A percentile compares a stretch with the other conserved stretches of the same genome.
Conservation (phyloP, 1,139 yeast species). For the Suhomyces coccinellae region DNA sequence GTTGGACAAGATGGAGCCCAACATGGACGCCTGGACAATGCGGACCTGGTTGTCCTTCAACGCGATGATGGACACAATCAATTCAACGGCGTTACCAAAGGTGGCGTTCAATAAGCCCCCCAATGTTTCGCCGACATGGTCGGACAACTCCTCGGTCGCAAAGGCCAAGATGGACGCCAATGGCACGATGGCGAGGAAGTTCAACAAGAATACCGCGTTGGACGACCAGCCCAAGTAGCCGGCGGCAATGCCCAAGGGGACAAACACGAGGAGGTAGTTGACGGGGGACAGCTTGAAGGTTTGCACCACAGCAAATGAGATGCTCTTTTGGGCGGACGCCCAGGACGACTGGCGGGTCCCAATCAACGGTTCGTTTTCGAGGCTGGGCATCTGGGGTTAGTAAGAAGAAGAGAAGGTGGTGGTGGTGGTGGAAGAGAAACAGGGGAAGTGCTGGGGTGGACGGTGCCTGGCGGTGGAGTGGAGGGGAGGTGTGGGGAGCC, state of each 20-base stretch:
- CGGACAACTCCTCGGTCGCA: constrained; percentile 91
- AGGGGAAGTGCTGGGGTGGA: background rate
- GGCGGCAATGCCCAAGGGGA: constrained; percentile 82
- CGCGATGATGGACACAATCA: constrained; percentile 91
- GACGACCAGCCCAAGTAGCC: constrained; percentile 63
- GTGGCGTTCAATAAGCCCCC: constrained; percentile 96
- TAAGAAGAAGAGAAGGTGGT: background rate
- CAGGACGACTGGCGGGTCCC: constrained; percentile 6
- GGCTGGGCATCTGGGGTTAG: constrained; percentile 14
- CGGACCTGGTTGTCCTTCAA: constrained; percentile 81
- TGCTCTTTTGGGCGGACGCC: constrained; percentile 5
- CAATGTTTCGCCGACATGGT: constrained; percentile 80
- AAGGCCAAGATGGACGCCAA: constrained; percentile 85
- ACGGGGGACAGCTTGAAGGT: constrained; percentile 69
- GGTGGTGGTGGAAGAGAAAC: background rate
- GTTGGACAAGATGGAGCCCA: constrained; percentile 89
- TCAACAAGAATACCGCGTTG: constrained; percentile 63
- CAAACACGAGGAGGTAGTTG: constrained; percentile 74
- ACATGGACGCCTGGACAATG: constrained; percentile 95
- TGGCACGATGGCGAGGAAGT: constrained; percentile 89
- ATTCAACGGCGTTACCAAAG: constrained; percentile 87
- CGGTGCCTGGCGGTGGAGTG: background rate
- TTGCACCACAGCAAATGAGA: constrained; percentile 14
- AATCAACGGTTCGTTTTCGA: constrained; percentile 15
- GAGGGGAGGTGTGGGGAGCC: background rate